Base-by-base conservation (phyloP, 2,329 filamentous ascomycete species). In the Colletotrichum sansevieriae region DNA sequence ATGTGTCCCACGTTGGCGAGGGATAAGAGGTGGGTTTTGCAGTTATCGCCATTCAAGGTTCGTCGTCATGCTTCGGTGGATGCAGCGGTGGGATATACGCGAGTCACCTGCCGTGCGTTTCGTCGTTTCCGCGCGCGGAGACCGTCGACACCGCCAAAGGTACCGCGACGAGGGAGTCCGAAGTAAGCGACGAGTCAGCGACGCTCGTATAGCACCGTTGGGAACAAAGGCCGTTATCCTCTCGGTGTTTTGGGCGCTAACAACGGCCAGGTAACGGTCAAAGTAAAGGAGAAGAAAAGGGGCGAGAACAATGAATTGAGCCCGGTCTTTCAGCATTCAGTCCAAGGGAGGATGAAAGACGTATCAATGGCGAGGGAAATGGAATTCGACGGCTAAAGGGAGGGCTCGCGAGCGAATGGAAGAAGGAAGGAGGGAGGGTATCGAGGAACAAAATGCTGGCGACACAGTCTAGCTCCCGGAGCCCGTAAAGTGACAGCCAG, bases 21-120 rank as follows among this genome's bases (percentile, higher is more conserved):
- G 15, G 39, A 41, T 59, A 13, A 12, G 43, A 47, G 29, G 39
- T 43, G 54, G 41, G 39, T 39, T 55, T 60, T 35, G 39, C 22
- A 47, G 20, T 44, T 56, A 52, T 56, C 35, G 25, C 49, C 66
- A 46, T 54, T 43, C 61, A 65, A 55, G 29, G 20, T 59, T 58
- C 41, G 39, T 58, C 41, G 39, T 47, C 61, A 68, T 68, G 22
- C 65, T 68, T 55, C n/a, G 33, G n/a, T 35, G 33, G 25, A 25
- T 22, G 29, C 37, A 37, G 37, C 12, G 49, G 12, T 8, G 10
- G n/a, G 25, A 18, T 11, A 46, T 41, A 12, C 46, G 54, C 46
- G 39, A 68, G 54, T 59, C 54, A 18, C 39, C 29, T 18, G 41
- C 20, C 18, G 29, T 13, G 47, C 35, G 65, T 68, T 65, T 65